Conservation (phyloP, 192 early-diverging fungal species). For the Chytriomyces sp. region DNA sequence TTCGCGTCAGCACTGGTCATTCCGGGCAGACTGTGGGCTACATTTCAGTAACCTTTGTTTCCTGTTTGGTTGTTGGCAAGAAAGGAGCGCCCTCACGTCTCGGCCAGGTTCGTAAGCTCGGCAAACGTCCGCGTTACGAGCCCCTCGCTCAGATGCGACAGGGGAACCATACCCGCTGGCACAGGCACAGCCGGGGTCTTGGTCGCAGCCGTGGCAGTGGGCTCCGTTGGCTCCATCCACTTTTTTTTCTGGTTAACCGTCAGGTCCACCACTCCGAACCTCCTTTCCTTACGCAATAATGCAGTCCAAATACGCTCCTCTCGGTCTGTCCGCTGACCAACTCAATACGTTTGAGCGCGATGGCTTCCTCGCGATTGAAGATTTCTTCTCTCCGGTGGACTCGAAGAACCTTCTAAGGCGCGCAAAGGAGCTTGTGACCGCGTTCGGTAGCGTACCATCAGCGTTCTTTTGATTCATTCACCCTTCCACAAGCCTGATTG, state of each 20-base stretch:
- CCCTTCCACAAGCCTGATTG: too few relatives aligned
- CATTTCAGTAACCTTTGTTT: not conserved
- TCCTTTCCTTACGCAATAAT: not conserved
- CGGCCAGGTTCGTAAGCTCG: slow-evolving; percentile 20
- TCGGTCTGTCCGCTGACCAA: not conserved
- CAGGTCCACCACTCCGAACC: not conserved
- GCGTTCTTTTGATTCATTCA: too few relatives aligned
- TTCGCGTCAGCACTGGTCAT: not conserved
- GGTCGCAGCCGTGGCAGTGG: too few relatives aligned
- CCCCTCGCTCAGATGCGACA: not conserved
- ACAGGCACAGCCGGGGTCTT: not conserved
- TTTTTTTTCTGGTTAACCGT: too few relatives aligned
- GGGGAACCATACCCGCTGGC: slow-evolving; percentile 18
- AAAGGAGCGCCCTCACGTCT: slow-evolving; percentile 6
- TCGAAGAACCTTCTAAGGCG: slow-evolving; percentile 43
- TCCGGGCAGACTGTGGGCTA: not conserved
- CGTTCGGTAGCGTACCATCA: too few relatives aligned
- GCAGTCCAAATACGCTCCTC: too few relatives aligned
- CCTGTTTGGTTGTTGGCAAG: not conserved
- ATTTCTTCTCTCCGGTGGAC: slow-evolving; percentile 64
- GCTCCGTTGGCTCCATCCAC: too few relatives aligned
- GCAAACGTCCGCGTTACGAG: slow-evolving; percentile 11
- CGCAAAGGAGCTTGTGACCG: slow-evolving; percentile 61
- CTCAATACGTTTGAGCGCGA: slow-evolving; percentile 40
- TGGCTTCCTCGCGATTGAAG: slow-evolving; percentile 64